phyloP scores from a whole-genome alignment of 306 rosid species.

The Castanea sativa region DNA sequence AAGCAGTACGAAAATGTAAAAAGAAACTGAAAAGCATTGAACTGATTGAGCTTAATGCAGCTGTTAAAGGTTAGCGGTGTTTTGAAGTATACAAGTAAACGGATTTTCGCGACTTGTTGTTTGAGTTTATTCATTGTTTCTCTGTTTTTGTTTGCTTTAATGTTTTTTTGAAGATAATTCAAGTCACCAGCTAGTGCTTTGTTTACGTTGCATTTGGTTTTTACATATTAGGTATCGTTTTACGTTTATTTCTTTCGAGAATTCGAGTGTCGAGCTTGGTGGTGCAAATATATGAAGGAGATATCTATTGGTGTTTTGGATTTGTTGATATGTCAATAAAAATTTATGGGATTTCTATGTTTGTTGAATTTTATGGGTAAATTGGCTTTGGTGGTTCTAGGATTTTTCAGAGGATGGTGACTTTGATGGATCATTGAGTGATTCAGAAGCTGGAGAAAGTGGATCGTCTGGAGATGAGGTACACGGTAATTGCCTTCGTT shows the following conservation, averaged over 20 bases:
- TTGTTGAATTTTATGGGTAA: not conserved
- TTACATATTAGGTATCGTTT: too few species aligned
- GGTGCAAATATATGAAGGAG: not conserved
- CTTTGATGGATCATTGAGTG: conserved; percentile 26
- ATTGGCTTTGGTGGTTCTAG: conserved; percentile 13
- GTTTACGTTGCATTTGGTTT: too few species aligned
- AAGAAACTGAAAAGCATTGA: not conserved
- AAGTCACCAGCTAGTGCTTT: too few species aligned
- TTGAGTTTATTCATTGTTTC: not conserved
- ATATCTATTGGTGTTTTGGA: not conserved
- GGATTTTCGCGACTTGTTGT: not conserved
- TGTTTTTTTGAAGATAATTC: not conserved
- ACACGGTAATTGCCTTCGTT: not conserved
- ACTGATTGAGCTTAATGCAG: not conserved
- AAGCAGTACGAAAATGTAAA: not conserved
- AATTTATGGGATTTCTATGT: not conserved
- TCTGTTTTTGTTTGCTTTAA: not conserved
- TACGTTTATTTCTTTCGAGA: not conserved
- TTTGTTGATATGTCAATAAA: not conserved
- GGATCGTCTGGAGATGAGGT: conserved; percentile 46
- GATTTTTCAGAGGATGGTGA: conserved; percentile 24
- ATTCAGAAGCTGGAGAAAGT: conserved; percentile 29
- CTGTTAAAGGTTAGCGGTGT: not conserved
- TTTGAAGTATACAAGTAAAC: not conserved
- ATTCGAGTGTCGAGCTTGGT: not conserved